phyloP scores from a whole-genome alignment of 305 asterid genomes.

The Nicotiana rustica region DNA sequence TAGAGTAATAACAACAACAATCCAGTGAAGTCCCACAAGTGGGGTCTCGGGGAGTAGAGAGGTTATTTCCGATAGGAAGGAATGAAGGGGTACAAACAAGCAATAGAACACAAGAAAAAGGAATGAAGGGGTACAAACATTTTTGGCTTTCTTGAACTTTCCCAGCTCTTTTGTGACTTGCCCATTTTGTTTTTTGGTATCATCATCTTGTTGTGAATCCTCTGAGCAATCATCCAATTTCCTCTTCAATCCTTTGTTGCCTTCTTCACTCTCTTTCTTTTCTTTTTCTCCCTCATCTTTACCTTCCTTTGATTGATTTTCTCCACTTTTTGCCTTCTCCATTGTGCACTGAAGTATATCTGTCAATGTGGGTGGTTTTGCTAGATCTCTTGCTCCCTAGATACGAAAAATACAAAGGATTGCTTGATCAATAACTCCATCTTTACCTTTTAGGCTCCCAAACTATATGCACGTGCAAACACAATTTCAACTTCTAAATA shows the following conservation, averaged over 20 bases:
- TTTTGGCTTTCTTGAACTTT: constrained; percentile 80
- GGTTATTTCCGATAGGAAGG: too few species aligned
- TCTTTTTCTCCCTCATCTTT: constrained; percentile 43
- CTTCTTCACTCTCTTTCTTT: constrained; percentile 46
- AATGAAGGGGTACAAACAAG: too few species aligned
- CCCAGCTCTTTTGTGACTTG: constrained; percentile 52
- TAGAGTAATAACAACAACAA: background rate
- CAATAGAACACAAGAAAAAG: background rate
- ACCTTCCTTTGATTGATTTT: constrained; percentile 29
- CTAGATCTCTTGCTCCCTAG: constrained; percentile 84
- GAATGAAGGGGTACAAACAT: constrained; percentile 52
- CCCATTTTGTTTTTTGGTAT: constrained; percentile 42
- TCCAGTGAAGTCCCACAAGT: too few species aligned
- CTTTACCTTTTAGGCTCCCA: background rate
- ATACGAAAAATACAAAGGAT: background rate
- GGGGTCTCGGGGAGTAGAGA: too few species aligned
- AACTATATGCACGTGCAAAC: background rate
- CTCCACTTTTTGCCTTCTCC: constrained; percentile 56
- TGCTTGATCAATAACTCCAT: background rate
- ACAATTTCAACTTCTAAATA: background rate
- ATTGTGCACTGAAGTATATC: constrained; percentile 68
- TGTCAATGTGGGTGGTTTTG: constrained; percentile 74
- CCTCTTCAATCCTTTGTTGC: constrained; percentile 71
- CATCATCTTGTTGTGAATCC: constrained; percentile 45
- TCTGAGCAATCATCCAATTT: constrained; percentile 62